These are phyloP conservation scores for Hypsizygus ulmarius DNA, from an alignment of 1,284 basidiomycete species.

Conservation along the genomic window DNA sequence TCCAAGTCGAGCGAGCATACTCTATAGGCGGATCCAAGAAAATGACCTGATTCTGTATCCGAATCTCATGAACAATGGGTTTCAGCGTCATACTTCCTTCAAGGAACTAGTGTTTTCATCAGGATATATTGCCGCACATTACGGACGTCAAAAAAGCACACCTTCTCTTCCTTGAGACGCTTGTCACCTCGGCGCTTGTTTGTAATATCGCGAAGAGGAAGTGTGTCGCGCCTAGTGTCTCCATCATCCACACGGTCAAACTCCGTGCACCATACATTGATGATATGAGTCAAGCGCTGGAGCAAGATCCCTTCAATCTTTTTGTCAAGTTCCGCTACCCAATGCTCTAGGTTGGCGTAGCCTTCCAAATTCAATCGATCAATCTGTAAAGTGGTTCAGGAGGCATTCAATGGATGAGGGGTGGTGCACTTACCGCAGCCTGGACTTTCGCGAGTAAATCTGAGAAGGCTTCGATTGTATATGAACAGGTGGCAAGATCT, in stretches of 20 bases:
- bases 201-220: slow-evolving; percentile 50
- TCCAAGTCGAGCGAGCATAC: slow-evolving; percentile 89
- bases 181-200: slow-evolving; percentile 67
- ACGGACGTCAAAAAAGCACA: slow-evolving; percentile 21
- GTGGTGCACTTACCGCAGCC: slow-evolving; percentile 65
- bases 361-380: slow-evolving; percentile 95
- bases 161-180: slow-evolving; percentile 73
- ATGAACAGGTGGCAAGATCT: slow-evolving; percentile 85
- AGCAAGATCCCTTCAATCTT: slow-evolving; percentile 83
- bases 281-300: slow-evolving; percentile 76
- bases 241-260: slow-evolving; percentile 74
- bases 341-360: slow-evolving; percentile 96
- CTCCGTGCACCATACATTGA: slow-evolving; percentile 85
- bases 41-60: slow-evolving; percentile 98
- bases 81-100: slow-evolving; percentile 74
- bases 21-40: slow-evolving; percentile 98
- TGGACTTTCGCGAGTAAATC: slow-evolving; percentile 82
- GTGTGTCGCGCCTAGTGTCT: slow-evolving; percentile 52
- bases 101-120: slow-evolving; percentile 43
- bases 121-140: slow-evolving; percentile 5
- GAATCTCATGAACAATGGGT: slow-evolving; percentile 89
- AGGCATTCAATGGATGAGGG: neutral
- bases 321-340: slow-evolving; percentile 88
- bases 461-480: slow-evolving; percentile 79
- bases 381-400: slow-evolving; percentile 49